Percentiles rank a stretch among this genome's conserved stretches.
These are phyloP conservation scores for Phytophthora colocasiae DNA, from an alignment of 352 stramenopile species.

Conservation along the genomic window DNA sequence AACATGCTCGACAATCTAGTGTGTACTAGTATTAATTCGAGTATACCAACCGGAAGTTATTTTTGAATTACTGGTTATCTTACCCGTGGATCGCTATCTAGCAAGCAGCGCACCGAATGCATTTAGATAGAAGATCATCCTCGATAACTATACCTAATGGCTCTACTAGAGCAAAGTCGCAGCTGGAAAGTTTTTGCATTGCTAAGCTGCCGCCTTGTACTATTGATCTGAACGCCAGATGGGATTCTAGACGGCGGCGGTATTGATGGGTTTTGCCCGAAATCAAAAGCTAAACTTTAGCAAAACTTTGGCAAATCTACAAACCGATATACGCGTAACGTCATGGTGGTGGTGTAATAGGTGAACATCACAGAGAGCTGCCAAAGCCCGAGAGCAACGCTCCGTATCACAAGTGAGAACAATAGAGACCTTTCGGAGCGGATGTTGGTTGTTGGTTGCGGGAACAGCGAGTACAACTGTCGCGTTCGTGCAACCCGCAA, in stretches of 20 bases:
- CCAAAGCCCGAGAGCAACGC: slow-evolving; percentile 16
- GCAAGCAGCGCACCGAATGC: background rate
- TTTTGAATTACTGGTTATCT: background rate
- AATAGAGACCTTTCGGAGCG: too few species aligned
- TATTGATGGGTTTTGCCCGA: slow-evolving; percentile 17
- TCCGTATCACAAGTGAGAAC: background rate
- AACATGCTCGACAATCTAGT: background rate
- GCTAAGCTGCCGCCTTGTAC: background rate
- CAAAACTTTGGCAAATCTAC: slow-evolving; percentile 23
- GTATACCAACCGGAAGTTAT: slow-evolving; percentile 6
- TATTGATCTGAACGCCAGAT: slow-evolving; percentile 6
- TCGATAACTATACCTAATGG: slow-evolving; percentile 10
- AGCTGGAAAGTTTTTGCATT: slow-evolving; percentile 1
- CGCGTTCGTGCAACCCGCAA: too few species aligned
- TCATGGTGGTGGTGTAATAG: slow-evolving; percentile 18
- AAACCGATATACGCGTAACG: background rate
- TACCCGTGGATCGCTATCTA: background rate
- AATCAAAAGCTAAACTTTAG: slow-evolving; percentile 4
- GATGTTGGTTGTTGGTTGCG: too few species aligned
- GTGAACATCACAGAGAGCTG: slow-evolving; percentile 26
- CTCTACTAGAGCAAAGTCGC: slow-evolving; percentile 12
- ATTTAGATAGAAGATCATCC: slow-evolving; percentile 18
- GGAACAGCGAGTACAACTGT: too few species aligned
- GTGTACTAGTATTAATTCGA: background rate
- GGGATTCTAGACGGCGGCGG: slow-evolving; percentile 7